Percentiles rank a stretch among this genome's conserved stretches.
These are phyloP conservation scores for Penicillium paxilli DNA, from an alignment of 495 filamentous ascomycete species.

Conservation along the genomic window DNA sequence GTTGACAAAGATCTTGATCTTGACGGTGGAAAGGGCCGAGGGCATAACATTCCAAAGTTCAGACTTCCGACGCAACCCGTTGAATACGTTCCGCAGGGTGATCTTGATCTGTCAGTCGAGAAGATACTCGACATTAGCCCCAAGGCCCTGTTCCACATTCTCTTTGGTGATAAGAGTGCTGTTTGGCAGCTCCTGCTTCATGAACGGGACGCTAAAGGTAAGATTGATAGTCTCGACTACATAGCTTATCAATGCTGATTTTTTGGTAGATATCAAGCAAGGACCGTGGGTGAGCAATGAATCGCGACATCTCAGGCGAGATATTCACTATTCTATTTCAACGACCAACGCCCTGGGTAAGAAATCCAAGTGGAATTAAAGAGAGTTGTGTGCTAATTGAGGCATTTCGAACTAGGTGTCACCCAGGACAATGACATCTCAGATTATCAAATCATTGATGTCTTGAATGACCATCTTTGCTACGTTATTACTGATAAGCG, in stretches of 20 bases:
- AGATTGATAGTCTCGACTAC: not conserved
- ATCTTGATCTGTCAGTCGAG: conserved; percentile 69
- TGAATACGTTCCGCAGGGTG: conserved; percentile 76
- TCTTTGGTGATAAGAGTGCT: conserved; percentile 93
- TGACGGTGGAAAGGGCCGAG: conserved; percentile 38
- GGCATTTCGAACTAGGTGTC: conserved; percentile 30
- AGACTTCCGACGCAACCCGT: conserved; percentile 83
- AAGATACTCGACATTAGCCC: conserved; percentile 82
- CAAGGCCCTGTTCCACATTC: conserved; percentile 91
- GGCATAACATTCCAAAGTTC: conserved; percentile 69
- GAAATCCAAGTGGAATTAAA: conserved; percentile 1
- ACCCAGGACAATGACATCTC: conserved; percentile 58
- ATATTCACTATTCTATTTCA: conserved; percentile 79
- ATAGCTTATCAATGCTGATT: conserved; percentile 14
- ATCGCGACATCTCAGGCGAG: conserved; percentile 66
- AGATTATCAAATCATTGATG: conserved; percentile 88
- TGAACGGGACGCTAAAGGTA: conserved; percentile 75
- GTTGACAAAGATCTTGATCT: conserved; percentile 62
- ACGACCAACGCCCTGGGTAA: conserved; percentile 64
- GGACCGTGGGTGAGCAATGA: conserved; percentile 77
- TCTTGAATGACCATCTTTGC: conserved; percentile 91
- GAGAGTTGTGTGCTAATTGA: conserved; percentile 4
- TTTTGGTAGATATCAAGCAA: conserved; percentile 63
- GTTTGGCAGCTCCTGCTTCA: conserved; percentile 91
- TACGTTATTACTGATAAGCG: conserved; percentile 90